A percentile compares a stretch with the other conserved stretches of the same genome.
Conservation (phyloP, 2,329 filamentous ascomycete genomes). For the Calonectria multiphialidica region DNA sequence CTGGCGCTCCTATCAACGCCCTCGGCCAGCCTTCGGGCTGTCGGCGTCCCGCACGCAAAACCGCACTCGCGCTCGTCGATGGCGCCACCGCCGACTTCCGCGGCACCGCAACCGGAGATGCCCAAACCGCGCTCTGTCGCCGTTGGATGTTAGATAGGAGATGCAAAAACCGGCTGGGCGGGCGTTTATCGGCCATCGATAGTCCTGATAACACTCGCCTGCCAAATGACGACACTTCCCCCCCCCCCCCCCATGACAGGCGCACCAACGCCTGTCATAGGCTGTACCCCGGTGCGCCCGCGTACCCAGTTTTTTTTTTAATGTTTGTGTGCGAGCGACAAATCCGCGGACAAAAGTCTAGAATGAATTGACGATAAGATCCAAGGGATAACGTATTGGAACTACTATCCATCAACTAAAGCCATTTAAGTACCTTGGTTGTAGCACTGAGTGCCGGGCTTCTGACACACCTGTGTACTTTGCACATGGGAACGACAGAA, state of each 20-base stretch:
- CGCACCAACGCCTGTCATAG: background rate
- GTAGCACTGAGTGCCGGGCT: too few relatives aligned
- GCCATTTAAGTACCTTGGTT: too few relatives aligned
- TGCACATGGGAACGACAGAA: too few relatives aligned
- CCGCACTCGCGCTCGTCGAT: conserved; percentile 17
- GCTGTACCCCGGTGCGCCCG: background rate
- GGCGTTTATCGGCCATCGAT: conserved; percentile 1
- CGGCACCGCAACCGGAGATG: conserved; percentile 45
- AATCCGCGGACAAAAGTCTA: background rate
- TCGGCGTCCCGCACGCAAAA: conserved; percentile 32
- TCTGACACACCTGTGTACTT: too few relatives aligned
- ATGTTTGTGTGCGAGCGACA: background rate
- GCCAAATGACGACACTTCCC: conserved; percentile 1
- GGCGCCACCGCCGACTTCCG: conserved; percentile 45
- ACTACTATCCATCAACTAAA: too few relatives aligned
- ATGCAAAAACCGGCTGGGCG: conserved; percentile 27
- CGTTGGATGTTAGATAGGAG: conserved; percentile 31
- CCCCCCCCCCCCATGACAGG: too few relatives aligned
- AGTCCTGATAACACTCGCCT: background rate
- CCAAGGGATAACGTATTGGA: too few relatives aligned
- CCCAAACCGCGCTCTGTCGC: conserved; percentile 17
- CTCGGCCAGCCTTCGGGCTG: conserved; percentile 42
- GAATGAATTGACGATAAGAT: too few relatives aligned
- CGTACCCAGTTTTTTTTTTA: background rate
- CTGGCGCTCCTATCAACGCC: conserved; percentile 7